Percentiles rank a stretch among this genome's conserved stretches.
Evolutionary conservation across 805 yeast genomes (phyloP).

Genomic region (Kurtzmaniella cleridarum): DNA sequence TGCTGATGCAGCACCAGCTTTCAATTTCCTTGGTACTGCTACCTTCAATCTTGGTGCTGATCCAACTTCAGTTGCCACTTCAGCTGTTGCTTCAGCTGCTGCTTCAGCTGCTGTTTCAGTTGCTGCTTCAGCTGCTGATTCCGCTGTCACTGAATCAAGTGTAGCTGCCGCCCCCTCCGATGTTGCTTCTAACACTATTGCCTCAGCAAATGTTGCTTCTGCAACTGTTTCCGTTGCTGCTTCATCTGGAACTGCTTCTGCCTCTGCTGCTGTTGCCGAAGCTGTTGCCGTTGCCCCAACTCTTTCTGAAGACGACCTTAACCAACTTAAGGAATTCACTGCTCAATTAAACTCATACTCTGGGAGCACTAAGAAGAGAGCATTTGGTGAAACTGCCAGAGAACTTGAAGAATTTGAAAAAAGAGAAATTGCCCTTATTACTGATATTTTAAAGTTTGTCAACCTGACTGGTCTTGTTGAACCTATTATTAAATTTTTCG

Average conservation of each 20-base stretch:
- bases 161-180: too few species aligned
- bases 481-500: conserved; percentile 26
- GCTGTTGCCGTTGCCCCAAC: conserved; percentile 11
- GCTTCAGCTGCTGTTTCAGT: not conserved
- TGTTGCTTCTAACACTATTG: not conserved
- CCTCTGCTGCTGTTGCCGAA: conserved; percentile 6
- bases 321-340: not conserved
- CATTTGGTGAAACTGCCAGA: conserved; percentile 11
- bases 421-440: conserved; percentile 36
- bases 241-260: conserved; percentile 11
- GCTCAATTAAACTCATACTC: conserved; percentile 3
- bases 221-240: conserved; percentile 9
- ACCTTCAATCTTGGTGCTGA: conserved; percentile 25
- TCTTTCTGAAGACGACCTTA: not conserved
- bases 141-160: too few species aligned
- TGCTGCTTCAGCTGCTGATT: too few species aligned
- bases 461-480: conserved; percentile 34
- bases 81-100: conserved; percentile 25
- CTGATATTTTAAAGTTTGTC: conserved; percentile 32
- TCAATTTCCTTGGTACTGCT: conserved; percentile 25
- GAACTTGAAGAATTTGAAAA: conserved; percentile 17
- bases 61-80: conserved; percentile 19
- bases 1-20: conserved; percentile 33
- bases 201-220: not conserved
- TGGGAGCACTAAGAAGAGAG: conserved; percentile 21